phyloP scores from a whole-genome alignment of 768 basidiomycete species.

The Glaciozyma martinii region DNA sequence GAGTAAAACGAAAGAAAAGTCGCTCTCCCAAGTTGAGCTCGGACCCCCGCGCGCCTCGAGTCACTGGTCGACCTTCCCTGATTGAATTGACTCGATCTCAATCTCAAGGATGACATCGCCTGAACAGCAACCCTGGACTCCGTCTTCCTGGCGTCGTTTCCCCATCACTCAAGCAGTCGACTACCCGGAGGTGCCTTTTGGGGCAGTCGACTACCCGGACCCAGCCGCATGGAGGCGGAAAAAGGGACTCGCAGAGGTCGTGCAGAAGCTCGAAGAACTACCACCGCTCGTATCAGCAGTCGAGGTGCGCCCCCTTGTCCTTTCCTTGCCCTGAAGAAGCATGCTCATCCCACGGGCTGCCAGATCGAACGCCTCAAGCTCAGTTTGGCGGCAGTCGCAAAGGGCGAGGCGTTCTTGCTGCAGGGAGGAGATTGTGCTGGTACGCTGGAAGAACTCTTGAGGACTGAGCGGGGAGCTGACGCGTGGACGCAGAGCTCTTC shows the following conservation, averaged over 20 bases:
- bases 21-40: background rate
- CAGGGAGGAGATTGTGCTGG: constrained; percentile 83
- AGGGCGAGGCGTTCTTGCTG: constrained; percentile 85
- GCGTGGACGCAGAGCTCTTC: constrained; percentile 21
- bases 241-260: constrained; percentile 17
- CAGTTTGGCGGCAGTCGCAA: constrained; percentile 50
- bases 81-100: too few species aligned
- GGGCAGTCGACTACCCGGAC: constrained; percentile 43
- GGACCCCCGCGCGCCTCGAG: too few species aligned
- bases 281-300: constrained; percentile 88
- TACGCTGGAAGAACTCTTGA: constrained; percentile 61
- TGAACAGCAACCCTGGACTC: constrained; percentile 49
- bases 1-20: too few species aligned
- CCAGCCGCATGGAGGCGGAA: constrained; percentile 12
- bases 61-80: too few species aligned
- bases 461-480: background rate
- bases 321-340: too few species aligned
- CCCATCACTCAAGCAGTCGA: constrained; percentile 60
- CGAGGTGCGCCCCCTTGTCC: constrained; percentile 56
- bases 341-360: background rate
- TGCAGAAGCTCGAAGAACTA: constrained; percentile 52
- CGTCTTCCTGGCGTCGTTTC: constrained; percentile 70
- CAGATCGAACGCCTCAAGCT: constrained; percentile 37
- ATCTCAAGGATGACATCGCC: too few species aligned
- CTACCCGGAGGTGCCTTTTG: constrained; percentile 17